These are phyloP conservation scores for Aspergillus japonicus DNA, from an alignment of 2,329 filamentous ascomycete genomes.

Conservation along the genomic window DNA sequence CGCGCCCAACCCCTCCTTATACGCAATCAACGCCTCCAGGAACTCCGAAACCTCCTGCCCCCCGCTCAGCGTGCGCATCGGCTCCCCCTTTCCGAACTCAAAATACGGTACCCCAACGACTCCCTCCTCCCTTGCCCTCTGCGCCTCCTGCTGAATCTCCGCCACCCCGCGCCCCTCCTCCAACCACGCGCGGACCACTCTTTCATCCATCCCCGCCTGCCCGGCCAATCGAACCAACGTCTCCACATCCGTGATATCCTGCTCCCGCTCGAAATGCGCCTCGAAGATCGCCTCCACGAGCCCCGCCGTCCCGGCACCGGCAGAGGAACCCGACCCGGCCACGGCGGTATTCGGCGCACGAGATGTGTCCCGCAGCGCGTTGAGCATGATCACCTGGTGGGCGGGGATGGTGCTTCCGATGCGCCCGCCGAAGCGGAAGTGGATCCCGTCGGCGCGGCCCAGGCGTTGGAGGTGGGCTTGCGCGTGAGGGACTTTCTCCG, in stretches of 20 bases:
- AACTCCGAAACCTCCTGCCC: slow-evolving; percentile 20
- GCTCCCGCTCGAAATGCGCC: slow-evolving; percentile 22
- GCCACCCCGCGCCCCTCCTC: slow-evolving; percentile 7
- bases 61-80: slow-evolving; percentile 3
- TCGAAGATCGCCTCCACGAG: slow-evolving; percentile 19
- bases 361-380: not conserved
- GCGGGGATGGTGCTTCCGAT: slow-evolving; percentile 21
- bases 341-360: too few relatives aligned
- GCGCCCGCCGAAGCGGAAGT: slow-evolving; percentile 20
- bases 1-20: not conserved
- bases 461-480: slow-evolving; percentile 20
- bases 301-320: slow-evolving; percentile 1
- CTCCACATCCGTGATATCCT: slow-evolving; percentile 17
- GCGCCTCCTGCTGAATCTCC: slow-evolving; percentile 13
- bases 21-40: slow-evolving; percentile 17
- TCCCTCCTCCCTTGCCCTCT: slow-evolving; percentile 7
- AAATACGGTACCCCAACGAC: slow-evolving; percentile 21
- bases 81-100: slow-evolving; percentile 17
- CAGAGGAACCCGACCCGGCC: not conserved
- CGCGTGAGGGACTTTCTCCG: slow-evolving; percentile 14
- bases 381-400: slow-evolving; percentile 18
- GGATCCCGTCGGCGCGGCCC: slow-evolving; percentile 15
- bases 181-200: slow-evolving; percentile 13
- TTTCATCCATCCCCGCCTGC: slow-evolving; percentile 11
- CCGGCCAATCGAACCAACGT: slow-evolving; percentile 12